These are phyloP conservation scores for Prunus armeniaca DNA, from an alignment of 306 rosid species.

Conservation along the genomic window DNA sequence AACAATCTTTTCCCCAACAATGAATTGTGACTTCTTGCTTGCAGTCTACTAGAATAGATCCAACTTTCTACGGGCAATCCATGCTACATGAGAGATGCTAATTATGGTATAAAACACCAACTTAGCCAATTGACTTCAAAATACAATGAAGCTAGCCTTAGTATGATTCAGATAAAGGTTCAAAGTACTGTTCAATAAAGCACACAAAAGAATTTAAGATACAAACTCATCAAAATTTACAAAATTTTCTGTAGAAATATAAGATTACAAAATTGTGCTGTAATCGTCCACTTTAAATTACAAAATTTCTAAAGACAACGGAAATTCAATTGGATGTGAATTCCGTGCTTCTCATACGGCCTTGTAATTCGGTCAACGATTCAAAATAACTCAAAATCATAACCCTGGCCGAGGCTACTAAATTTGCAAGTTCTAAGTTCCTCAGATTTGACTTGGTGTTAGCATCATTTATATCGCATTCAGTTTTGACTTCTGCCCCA, in stretches of 20 bases:
- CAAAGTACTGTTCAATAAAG: not conserved
- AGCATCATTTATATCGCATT: not conserved
- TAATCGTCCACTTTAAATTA: not conserved
- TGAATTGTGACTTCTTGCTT: not conserved
- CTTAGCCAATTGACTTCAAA: not conserved
- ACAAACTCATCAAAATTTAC: not conserved
- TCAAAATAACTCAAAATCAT: not conserved
- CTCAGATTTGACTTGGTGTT: not conserved
- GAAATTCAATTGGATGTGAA: not conserved
- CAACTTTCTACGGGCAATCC: too few relatives aligned
- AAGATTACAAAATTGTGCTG: constrained; percentile 1
- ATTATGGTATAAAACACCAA: too few relatives aligned
- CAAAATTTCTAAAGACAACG: constrained; percentile 12
- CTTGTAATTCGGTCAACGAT: not conserved
- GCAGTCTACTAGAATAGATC: too few relatives aligned
- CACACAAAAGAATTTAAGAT: not conserved
- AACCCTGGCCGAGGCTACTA: not conserved
- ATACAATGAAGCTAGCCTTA: not conserved
- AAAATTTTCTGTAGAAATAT: not conserved
- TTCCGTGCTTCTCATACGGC: not conserved
- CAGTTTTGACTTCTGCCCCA: not conserved
- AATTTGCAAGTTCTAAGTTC: not conserved
- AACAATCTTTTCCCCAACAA: not conserved
- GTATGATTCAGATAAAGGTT: not conserved
- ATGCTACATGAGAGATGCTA: too few relatives aligned